Base-by-base conservation (phyloP, 148 eudicot species). In the Rhododendron ovatum region DNA sequence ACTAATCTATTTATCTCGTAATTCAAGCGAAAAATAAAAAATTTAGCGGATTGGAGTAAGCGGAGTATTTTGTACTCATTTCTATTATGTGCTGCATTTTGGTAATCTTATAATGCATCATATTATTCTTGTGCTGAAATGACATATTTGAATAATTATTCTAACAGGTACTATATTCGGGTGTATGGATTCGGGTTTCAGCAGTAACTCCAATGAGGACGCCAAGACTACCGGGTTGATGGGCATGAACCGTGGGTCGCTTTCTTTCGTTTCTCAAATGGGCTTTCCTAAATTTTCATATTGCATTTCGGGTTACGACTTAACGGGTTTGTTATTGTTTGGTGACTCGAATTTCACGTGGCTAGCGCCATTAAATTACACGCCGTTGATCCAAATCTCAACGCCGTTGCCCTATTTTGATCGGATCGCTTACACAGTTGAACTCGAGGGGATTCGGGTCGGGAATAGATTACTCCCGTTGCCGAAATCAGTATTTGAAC, bases 241-340 rank as follows among this genome's bases (percentile, higher is more conserved):
- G 45, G 99, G 99, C 6, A 93, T 96, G 98, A 96, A 96, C 91
- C 96, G 94, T 4, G 99, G 99, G 30, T 91, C 95, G 7, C 88
- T 94, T 51, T 96, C 99, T 0, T 95, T 96, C 47, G 92, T 96
- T 30, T 89, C 93, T 28, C 98, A 96, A 92, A 91, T 93, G 94
- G 92, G 93, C 69, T 94, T 89, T 78, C 93, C 92, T 48, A 95
- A 94, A 63, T 96, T 96, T 79, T 92, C 99, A 10, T 96, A 96
- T 81, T 96, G 99, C 85, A 95, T 96, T 35, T 92, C 99, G 88
- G 97, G 96, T 87, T 90, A 89, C 4, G 96, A 93, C 51, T 78
- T 91, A 2, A 90, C 94, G 35, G 98, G 98, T 43, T 87, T 96
- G 28, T 85, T 96, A 33, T 30, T 95, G 18, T 91, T 94, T 12